These are phyloP conservation scores for Vaccinium darrowii DNA, from an alignment of 148 eudicot species.

Conservation along the genomic window DNA sequence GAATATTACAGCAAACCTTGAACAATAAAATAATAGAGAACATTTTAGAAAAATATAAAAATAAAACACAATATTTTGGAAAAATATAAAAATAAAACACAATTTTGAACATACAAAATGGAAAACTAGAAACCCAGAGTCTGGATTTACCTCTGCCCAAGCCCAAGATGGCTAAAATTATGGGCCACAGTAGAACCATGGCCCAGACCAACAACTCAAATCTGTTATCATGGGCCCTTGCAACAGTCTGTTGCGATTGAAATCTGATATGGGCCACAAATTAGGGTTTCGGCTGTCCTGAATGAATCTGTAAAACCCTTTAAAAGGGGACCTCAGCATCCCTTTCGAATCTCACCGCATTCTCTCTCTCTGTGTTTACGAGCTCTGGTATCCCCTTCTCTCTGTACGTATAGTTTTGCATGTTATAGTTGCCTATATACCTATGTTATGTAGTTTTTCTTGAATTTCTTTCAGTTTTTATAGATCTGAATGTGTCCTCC, in stretches of 20 bases:
- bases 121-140: background rate
- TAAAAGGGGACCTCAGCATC: background rate
- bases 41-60: no score
- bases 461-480: background rate
- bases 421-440: background rate
- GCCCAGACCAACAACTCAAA: background rate
- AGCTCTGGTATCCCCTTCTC: background rate
- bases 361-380: background rate
- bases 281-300: slow-evolving; percentile 1
- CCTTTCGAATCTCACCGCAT: background rate
- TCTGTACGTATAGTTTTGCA: background rate
- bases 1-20: no score
- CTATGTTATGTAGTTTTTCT: background rate
- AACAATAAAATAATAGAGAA: no score
- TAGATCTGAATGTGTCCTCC: background rate
- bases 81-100: no score
- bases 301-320: background rate
- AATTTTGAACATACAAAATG: background rate
- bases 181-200: background rate
- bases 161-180: background rate
- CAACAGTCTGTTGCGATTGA: background rate
- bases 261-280: background rate
- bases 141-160: background rate
- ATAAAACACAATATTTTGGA: no score
- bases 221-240: background rate